A percentile compares a stretch with the other conserved stretches of the same genome.
These are phyloP conservation scores for Ilex asprella DNA, from an alignment of 257 asterid genomes.

Conservation along the genomic window DNA sequence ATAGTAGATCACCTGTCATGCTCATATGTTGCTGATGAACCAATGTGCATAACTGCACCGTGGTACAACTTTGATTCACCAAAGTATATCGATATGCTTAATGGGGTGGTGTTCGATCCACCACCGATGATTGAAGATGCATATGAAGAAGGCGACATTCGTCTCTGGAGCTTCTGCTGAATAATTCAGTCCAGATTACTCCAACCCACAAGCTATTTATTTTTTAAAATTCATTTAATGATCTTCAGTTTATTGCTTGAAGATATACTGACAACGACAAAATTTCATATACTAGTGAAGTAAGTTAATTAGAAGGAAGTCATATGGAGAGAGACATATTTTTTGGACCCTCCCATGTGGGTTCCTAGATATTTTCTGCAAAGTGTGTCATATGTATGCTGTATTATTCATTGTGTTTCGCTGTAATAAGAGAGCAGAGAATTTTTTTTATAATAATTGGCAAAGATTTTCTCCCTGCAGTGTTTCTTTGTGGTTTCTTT, in stretches of 20 bases:
- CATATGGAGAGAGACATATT: conserved; percentile 8
- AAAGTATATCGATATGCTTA: conserved; percentile 53
- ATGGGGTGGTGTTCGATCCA: conserved; percentile 59
- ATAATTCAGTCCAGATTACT: conserved; percentile 5
- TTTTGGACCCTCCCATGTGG: conserved; percentile 24
- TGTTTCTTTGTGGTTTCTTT: too few species aligned
- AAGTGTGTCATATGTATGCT: conserved; percentile 5
- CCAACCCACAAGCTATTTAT: conserved; percentile 22
- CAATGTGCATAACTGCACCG: conserved; percentile 12
- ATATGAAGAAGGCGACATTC: conserved; percentile 51
- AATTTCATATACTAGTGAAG: conserved; percentile 11
- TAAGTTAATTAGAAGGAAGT: conserved; percentile 6
- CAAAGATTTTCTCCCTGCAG: too few species aligned
- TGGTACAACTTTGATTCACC: conserved; percentile 82
- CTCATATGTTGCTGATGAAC: neutral
- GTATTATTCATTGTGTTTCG: conserved; percentile 3
- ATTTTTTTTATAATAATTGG: too few species aligned
- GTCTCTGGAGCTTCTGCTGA: conserved; percentile 79
- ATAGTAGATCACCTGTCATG: too few species aligned
- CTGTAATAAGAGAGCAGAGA: neutral
- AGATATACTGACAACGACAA: conserved; percentile 35
- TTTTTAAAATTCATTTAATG: conserved; percentile 13
- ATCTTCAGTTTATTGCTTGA: conserved; percentile 42
- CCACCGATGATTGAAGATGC: conserved; percentile 28
- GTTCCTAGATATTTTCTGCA: conserved; percentile 12